phyloP scores from a whole-genome alignment of 768 basidiomycete species.

The Russula ochroleuca region DNA sequence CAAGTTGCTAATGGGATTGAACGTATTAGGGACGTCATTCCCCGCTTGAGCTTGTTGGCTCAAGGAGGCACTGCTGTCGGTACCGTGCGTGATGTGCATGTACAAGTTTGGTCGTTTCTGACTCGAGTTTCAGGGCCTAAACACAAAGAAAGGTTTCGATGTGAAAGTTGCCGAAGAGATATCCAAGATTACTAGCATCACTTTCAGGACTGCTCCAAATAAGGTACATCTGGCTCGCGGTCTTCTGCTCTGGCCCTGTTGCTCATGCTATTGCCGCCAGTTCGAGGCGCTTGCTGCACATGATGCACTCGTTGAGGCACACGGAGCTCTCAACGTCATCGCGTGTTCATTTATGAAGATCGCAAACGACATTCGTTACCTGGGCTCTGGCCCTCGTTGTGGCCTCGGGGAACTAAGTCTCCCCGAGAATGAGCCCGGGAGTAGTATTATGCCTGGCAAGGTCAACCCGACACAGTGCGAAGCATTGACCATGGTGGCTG shows the following conservation, averaged over 20 bases:
- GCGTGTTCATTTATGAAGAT: conserved; percentile 99
- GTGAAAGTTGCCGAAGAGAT: conserved; percentile 90
- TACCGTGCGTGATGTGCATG: conserved; percentile 57
- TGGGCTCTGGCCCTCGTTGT: conserved; percentile 95
- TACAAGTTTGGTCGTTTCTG: conserved; percentile 3
- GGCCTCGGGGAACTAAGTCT: conserved; percentile 91
- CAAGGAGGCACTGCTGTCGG: conserved; percentile 99
- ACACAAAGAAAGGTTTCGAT: conserved; percentile 96
- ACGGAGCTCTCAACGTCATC: conserved; percentile 92
- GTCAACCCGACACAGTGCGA: conserved; percentile 99
- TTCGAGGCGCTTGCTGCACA: conserved; percentile 98
- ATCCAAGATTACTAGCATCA: conserved; percentile 81
- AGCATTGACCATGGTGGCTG: conserved; percentile 97
- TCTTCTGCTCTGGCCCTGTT: background rate
- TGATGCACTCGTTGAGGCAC: conserved; percentile 95
- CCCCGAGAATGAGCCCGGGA: conserved; percentile 98
- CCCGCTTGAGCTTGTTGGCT: conserved; percentile 83
- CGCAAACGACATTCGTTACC: conserved; percentile 97
- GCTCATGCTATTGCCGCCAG: conserved; percentile 38
- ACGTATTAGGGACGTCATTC: conserved; percentile 74
- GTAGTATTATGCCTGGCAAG: conserved; percentile 99
- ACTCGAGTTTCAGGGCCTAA: conserved; percentile 64
- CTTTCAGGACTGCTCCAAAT: conserved; percentile 96
- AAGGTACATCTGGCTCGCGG: conserved; percentile 53
- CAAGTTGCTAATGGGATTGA: conserved; percentile 89